Conservation (phyloP, 805 yeast species). For the Vanderwaltozyma polyspora region DNA sequence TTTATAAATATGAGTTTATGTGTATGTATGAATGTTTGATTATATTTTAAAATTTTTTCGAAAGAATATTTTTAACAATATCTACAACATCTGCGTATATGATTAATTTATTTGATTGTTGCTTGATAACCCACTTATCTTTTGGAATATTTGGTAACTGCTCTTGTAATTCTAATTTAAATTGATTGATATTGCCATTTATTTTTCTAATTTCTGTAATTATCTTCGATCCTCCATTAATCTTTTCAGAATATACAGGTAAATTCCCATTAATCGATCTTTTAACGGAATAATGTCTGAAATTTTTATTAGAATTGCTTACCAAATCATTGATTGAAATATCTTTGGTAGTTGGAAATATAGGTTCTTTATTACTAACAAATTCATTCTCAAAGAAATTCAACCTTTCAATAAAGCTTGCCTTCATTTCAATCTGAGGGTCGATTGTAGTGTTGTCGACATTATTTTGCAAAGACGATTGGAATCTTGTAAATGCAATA, state of each 20-base stretch:
- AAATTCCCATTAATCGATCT: conserved; percentile 56
- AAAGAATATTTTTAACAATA: conserved; percentile 25
- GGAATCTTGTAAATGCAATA: too few relatives aligned
- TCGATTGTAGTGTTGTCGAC: too few relatives aligned
- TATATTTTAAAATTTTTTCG: conserved; percentile 4
- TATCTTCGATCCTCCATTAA: conserved; percentile 42
- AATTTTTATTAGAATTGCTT: neutral
- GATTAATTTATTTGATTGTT: conserved; percentile 42
- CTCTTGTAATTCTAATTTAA: conserved; percentile 54
- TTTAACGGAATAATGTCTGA: conserved; percentile 22
- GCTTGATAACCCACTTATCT: conserved; percentile 36
- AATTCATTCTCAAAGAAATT: too few relatives aligned
- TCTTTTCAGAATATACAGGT: conserved; percentile 70
- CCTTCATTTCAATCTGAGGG: too few relatives aligned
- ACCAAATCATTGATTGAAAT: neutral
- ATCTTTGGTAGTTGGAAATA: conserved; percentile 1
- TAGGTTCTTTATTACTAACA: too few relatives aligned
- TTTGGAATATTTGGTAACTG: conserved; percentile 38
- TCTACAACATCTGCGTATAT: conserved; percentile 38
- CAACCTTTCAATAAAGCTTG: too few relatives aligned
- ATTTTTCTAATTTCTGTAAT: conserved; percentile 66
- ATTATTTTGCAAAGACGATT: too few relatives aligned
- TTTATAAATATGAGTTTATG: too few relatives aligned
- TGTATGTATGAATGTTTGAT: too few relatives aligned
- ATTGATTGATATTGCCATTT: conserved; percentile 52